Evolutionary conservation across 768 basidiomycete genomes (phyloP).

Genomic region (Agrocybe chaxingu): DNA sequence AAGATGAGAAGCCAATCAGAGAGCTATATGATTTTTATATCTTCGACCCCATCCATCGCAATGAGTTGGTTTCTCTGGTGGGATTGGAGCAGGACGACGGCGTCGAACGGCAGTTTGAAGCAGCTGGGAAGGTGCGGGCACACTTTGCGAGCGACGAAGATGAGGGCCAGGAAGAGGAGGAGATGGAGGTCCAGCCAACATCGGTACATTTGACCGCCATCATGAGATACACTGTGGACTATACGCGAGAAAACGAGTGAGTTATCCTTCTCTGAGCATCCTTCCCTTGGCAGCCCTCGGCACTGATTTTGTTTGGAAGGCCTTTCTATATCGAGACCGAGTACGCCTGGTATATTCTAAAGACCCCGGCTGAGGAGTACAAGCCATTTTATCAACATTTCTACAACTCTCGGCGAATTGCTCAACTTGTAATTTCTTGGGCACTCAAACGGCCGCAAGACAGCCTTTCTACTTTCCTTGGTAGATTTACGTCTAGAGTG

Average conservation of each 20-base stretch:
- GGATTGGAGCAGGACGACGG: constrained; percentile 42
- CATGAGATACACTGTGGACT: constrained; percentile 48
- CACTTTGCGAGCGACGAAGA: constrained; percentile 56
- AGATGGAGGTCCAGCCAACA: constrained; percentile 28
- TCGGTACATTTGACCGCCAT: constrained; percentile 48
- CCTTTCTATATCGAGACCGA: constrained; percentile 65
- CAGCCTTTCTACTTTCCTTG: constrained; percentile 32
- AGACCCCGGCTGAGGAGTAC: constrained; percentile 45
- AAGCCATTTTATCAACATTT: constrained; percentile 41
- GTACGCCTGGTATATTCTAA: constrained; percentile 61
- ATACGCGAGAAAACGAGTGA: constrained; percentile 46
- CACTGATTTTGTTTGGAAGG: constrained; percentile 29
- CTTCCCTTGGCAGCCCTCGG: background rate
- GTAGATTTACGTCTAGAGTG: constrained; percentile 26
- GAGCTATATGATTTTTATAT: constrained; percentile 55
- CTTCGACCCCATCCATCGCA: constrained; percentile 49
- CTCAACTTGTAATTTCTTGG: constrained; percentile 43
- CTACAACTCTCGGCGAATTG: constrained; percentile 45
- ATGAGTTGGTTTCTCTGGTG: constrained; percentile 46
- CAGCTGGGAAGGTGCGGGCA: constrained; percentile 50
- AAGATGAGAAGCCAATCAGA: constrained; percentile 53
- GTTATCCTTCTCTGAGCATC: constrained; percentile 18
- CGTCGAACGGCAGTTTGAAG: constrained; percentile 42
- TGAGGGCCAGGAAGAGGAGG: constrained; percentile 55
- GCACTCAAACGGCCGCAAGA: constrained; percentile 27